Percentiles rank a stretch among this genome's conserved stretches.
Evolutionary conservation across 495 filamentous ascomycete species (phyloP).

Genomic region (Elaphomyces granulatus): DNA sequence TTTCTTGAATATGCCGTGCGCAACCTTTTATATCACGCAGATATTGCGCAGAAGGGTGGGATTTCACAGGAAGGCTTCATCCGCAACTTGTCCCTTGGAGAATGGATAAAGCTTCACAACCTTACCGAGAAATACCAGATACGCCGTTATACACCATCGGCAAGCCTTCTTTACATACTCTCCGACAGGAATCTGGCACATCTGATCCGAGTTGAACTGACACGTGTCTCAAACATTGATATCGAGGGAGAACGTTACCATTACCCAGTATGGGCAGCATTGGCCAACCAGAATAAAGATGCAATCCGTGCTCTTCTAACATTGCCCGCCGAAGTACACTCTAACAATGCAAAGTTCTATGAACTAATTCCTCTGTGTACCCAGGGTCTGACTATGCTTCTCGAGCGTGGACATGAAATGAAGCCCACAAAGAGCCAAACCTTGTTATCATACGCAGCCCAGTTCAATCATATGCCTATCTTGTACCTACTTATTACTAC

Average conservation of each 20-base stretch:
- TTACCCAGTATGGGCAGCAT: constrained; percentile 30
- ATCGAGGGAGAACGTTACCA: constrained; percentile 23
- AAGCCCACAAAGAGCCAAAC: too few relatives aligned
- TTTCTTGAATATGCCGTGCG: neutral
- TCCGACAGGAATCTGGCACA: constrained; percentile 25
- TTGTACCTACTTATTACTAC: too few relatives aligned
- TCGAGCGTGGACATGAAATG: too few relatives aligned
- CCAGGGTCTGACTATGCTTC: too few relatives aligned
- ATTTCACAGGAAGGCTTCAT: neutral
- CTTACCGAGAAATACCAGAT: constrained; percentile 17
- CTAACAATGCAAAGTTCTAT: too few relatives aligned
- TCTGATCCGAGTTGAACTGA: constrained; percentile 20
- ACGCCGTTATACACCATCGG: constrained; percentile 18
- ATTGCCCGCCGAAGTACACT: too few relatives aligned
- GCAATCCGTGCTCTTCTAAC: constrained; percentile 16
- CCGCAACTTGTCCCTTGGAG: neutral
- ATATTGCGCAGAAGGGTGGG: neutral
- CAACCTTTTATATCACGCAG: neutral
- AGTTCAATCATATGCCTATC: too few relatives aligned
- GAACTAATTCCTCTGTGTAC: too few relatives aligned
- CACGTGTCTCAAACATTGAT: constrained; percentile 13
- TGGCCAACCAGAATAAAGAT: constrained; percentile 15
- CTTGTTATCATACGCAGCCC: too few relatives aligned
- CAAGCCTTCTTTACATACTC: constrained; percentile 33
- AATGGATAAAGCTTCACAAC: constrained; percentile 29